Evolutionary conservation across 352 stramenopile species (phyloP).

Genomic region (Pythium brachiatum): DNA sequence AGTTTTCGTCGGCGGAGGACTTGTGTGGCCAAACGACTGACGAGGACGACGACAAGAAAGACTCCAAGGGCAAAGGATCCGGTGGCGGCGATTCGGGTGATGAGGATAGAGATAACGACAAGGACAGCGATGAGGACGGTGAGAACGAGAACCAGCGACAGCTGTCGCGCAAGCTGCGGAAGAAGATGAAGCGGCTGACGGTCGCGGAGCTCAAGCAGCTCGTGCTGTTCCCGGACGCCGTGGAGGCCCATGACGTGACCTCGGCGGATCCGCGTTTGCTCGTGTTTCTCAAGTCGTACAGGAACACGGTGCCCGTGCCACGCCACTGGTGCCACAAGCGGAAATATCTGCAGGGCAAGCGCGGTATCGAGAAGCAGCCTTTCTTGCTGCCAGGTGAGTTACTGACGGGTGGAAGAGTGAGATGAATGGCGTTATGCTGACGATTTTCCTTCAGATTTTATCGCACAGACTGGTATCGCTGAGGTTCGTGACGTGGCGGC

Average conservation of each 20-base stretch:
- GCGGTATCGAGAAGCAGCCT: conserved; percentile 94
- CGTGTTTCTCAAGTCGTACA: conserved; percentile 94
- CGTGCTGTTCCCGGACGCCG: conserved; percentile 91
- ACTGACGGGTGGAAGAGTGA: background rate
- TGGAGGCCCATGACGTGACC: conserved; percentile 97
- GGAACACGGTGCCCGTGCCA: conserved; percentile 96
- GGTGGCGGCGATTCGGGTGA: conserved; percentile 8
- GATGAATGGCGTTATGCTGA: background rate
- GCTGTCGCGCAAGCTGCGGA: conserved; percentile 92
- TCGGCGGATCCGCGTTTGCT: conserved; percentile 94
- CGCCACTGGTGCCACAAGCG: conserved; percentile 97
- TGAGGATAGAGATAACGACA: conserved; percentile 17
- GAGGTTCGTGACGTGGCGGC: conserved; percentile 70
- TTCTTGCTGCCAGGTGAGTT: conserved; percentile 86
- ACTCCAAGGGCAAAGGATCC: conserved; percentile 14
- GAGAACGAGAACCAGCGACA: conserved; percentile 38
- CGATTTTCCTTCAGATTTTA: conserved; percentile 81
- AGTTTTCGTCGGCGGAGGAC: conserved; percentile 81
- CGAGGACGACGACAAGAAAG: conserved; percentile 31
- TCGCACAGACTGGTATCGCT: conserved; percentile 94
- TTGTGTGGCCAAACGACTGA: conserved; percentile 57
- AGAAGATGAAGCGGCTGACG: conserved; percentile 91
- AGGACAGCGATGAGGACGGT: conserved; percentile 27
- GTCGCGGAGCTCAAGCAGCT: conserved; percentile 97
- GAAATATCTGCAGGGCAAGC: conserved; percentile 97